Conservation (phyloP, 148 eudicot species). For the Beta vulgaris region DNA sequence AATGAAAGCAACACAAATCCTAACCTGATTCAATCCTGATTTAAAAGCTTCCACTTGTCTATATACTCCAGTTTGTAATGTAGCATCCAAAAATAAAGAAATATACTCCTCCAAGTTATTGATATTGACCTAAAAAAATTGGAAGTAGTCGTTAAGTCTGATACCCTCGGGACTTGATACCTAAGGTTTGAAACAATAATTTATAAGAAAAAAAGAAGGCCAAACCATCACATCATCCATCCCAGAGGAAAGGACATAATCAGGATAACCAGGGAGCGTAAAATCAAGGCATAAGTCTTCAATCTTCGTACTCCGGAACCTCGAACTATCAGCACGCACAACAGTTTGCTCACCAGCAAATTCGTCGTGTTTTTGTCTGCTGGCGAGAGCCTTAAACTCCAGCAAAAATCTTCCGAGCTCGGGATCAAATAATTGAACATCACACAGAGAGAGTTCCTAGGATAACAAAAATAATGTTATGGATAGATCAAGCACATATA, state of each 20-base stretch:
- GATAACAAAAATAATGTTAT: conserved; percentile 8
- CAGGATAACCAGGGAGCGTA: conserved; percentile 92
- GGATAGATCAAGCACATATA: neutral
- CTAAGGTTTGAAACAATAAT: neutral
- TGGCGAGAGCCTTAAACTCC: conserved; percentile 80
- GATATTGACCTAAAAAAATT: conserved; percentile 49
- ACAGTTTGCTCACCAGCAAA: conserved; percentile 31
- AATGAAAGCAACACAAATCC: neutral
- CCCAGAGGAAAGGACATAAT: conserved; percentile 48
- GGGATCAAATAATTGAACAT: conserved; percentile 84
- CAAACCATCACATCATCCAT: conserved; percentile 59
- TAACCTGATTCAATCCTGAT: conserved; percentile 85
- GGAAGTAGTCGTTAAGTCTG: conserved; percentile 13
- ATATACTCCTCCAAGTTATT: conserved; percentile 77
- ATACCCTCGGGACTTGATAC: neutral
- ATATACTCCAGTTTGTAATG: conserved; percentile 65
- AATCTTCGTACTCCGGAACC: conserved; percentile 55
- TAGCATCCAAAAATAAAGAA: conserved; percentile 71
- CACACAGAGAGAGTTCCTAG: conserved; percentile 79
- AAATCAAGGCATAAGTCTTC: conserved; percentile 90
- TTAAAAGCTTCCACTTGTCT: conserved; percentile 93
- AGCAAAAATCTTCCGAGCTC: conserved; percentile 64
- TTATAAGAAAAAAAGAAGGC: conserved; percentile 13
- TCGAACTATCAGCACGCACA: conserved; percentile 24
- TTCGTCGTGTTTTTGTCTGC: conserved; percentile 46